Evolutionary conservation across 169 alveolate genomes (phyloP).

Genomic region (Ichthyophthirius multifiliis): DNA sequence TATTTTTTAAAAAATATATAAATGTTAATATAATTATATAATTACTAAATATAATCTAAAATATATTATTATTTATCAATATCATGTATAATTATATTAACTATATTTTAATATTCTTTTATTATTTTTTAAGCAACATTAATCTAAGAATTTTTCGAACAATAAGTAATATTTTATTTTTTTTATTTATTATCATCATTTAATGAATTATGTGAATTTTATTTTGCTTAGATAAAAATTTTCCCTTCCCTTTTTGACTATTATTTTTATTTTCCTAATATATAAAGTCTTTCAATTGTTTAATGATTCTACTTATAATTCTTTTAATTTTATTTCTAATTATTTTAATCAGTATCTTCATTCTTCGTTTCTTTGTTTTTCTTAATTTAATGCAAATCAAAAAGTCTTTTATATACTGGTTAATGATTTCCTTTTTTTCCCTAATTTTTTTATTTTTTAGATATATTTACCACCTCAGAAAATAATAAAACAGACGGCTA

Average conservation of each 20-base stretch:
- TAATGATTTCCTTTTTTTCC: not conserved
- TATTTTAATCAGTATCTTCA: not conserved
- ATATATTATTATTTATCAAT: not conserved
- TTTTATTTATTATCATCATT: not conserved
- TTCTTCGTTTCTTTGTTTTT: not conserved
- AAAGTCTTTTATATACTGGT: not conserved
- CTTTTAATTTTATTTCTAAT: not conserved
- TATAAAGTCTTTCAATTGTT: not conserved
- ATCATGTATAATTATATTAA: not conserved
- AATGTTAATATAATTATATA: not conserved
- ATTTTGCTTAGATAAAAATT: not conserved
- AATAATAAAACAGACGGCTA: not conserved
- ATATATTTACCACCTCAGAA: not conserved
- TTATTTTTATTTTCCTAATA: not conserved
- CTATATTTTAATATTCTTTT: not conserved
- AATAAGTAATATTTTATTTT: not conserved
- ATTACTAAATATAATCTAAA: not conserved
- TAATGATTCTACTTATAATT: not conserved
- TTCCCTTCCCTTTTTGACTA: not conserved
- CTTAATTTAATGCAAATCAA: not conserved
- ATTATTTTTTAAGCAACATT: not conserved
- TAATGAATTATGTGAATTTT: not conserved
- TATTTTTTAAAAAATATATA: not conserved
- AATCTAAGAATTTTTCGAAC: not conserved
- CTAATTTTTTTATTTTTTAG: not conserved